Base-by-base conservation (phyloP, 225 moss, liverwort and hornwort genomes). In the Thuidium tamariscinum region DNA sequence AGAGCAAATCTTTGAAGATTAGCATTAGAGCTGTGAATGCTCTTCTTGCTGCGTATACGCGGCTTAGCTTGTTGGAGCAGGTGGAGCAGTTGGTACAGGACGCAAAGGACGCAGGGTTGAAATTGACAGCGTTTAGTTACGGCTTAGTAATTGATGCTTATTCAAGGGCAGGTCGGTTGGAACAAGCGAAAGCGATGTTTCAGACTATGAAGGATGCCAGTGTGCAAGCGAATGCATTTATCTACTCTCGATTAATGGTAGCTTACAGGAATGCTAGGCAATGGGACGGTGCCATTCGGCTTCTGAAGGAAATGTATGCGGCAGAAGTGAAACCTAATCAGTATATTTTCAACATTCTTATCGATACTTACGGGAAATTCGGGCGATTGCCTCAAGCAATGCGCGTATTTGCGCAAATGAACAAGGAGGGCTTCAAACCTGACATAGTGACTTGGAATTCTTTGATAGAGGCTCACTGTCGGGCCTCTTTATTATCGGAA, bases 361-460 rank as follows among this genome's bases (percentile, higher is more conserved):
- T 99, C 73, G 97, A 99, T 87, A 96, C 96, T 4, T 96, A 94
- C 69, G 98, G 95, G 39, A 97, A 99, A 88, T 91, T 95, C 79
- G 97, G 98, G 77, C 90, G 94, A 71, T 87, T 96, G 63, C 92
- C 93, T 22, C 91, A 92, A 83, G 97, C 98, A 36, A 92, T 95
- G 86, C 87, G 89, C 69, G 68, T 84, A 13, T 96, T 99, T 88
- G 87, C 89, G 66, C 93, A 93, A 82, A 99, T 99, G 98, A 87
- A 92, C 55, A 84, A 91, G 48, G 94, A 93, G 84, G 94, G 94
- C 11, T 83, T 97, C 17, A 54, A 90, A 63, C 98, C 95, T 37
- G 98, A 99, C 68, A 91, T 97, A 26, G 98, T 99, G 41, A 97
- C 94, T 70, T 99, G 98, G 98, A 99, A 99, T 87, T 96, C 96